phyloP scores from a whole-genome alignment of 2,329 filamentous ascomycete species.

The Zelopaecilomyces penicillatus region DNA sequence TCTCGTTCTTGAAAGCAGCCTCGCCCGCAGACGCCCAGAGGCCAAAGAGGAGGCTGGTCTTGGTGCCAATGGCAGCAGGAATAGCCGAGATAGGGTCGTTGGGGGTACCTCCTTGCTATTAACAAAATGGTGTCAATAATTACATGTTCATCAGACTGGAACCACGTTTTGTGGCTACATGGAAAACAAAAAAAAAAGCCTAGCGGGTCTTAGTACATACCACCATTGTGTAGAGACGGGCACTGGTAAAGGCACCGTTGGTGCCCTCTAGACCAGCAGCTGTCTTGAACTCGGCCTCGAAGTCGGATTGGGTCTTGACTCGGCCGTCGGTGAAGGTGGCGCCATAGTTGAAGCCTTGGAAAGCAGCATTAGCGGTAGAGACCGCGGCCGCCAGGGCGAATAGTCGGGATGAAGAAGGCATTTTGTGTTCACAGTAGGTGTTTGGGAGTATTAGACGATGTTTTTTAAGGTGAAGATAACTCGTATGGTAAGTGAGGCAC shows the following conservation, averaged over 20 bases:
- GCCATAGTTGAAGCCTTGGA: constrained; percentile 69
- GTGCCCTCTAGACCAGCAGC: constrained; percentile 57
- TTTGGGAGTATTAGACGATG: neutral
- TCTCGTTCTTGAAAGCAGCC: constrained; percentile 59
- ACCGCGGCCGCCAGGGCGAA: constrained; percentile 27
- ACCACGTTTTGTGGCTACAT: too few relatives aligned
- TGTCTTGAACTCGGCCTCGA: constrained; percentile 60
- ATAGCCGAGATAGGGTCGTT: constrained; percentile 64
- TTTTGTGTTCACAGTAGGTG: constrained; percentile 10
- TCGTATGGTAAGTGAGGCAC: neutral
- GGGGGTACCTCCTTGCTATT: constrained; percentile 52
- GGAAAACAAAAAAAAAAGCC: neutral
- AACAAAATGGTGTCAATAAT: constrained; percentile 18
- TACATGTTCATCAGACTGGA: too few relatives aligned
- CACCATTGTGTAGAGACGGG: constrained; percentile 68
- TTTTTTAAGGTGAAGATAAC: neutral
- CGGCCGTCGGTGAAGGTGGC: constrained; percentile 51
- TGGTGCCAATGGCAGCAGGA: constrained; percentile 71
- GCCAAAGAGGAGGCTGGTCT: constrained; percentile 71
- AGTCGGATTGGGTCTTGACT: constrained; percentile 54
- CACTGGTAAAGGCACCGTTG: constrained; percentile 54
- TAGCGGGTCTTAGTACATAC: constrained; percentile 21
- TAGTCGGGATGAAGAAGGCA: constrained; percentile 25
- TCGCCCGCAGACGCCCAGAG: constrained; percentile 71
- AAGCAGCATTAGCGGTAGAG: constrained; percentile 28